Base-by-base conservation (phyloP, 805 yeast species). In the Candida dajiaensis region DNA sequence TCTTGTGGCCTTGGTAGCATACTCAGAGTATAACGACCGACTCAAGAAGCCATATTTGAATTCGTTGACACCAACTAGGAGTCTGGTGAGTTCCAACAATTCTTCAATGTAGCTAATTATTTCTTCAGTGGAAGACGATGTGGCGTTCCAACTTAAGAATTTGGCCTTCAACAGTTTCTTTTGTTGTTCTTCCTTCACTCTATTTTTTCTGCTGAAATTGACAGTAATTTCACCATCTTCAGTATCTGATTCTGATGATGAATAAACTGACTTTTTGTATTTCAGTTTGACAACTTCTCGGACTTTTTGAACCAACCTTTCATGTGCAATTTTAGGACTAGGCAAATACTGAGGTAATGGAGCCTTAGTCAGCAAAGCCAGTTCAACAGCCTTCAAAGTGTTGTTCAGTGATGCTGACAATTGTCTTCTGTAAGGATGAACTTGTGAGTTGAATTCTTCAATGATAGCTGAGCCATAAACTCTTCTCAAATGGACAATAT, bases 261-360 rank as follows among this genome's bases (percentile, higher is more conserved):
- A 40, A 9, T 29, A 45, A 16, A 22, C 20, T 5, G 43, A 13
- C 4, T 50, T 35, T 29, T 52, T 52, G 36, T 65, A 62, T 47
- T 55, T 66, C 3, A 47, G 41, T 25, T 61, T 53, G 29, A 75
- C 51, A 0, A 69, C 60, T 40, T 69, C 69, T 21, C 72, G 59
- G 1, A 74, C 76, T 47, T 69, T 68, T 44, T 68, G 67, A 7
- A 76, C 66, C 18, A 75, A 51, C 43, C 78, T 65, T 44, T 72
- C 56, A 38, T 76, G 80, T 1, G 80, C 69, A 38, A 73, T 65
- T 50, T 74, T 65, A 1, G 76, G 66, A 53, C 78, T 73, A 2
- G 80, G 80, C 18, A 76, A 45, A 52, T 65, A 74, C 49, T 74
- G 80, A 2, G 81, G 80, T 23, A 76, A 46, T 2, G 80, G 80